phyloP scores from a whole-genome alignment of 805 yeast genomes.

The Suhomyces sp. region DNA sequence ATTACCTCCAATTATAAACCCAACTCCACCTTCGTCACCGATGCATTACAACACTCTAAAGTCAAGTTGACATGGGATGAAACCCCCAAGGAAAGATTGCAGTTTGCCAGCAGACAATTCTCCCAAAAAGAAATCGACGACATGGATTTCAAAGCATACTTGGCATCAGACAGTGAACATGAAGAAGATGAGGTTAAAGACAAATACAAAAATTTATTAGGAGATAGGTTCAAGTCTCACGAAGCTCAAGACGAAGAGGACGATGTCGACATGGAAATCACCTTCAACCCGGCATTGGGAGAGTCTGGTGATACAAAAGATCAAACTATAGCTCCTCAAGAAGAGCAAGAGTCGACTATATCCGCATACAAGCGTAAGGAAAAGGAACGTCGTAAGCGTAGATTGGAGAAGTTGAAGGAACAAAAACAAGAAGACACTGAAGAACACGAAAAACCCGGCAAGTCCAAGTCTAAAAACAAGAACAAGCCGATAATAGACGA shows the following conservation, averaged over 20 bases:
- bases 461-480: constrained; percentile 3
- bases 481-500: constrained; percentile 13
- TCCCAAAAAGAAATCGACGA: constrained; percentile 85
- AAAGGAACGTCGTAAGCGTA: constrained; percentile 83
- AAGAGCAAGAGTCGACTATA: constrained; percentile 52
- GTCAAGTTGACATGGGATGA: constrained; percentile 98
- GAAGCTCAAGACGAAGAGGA: constrained; percentile 34
- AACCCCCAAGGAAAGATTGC: constrained; percentile 85
- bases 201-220: constrained; percentile 61
- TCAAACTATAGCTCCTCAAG: constrained; percentile 25
- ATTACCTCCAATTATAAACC: constrained; percentile 83
- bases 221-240: constrained; percentile 35
- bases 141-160: constrained; percentile 88
- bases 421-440: constrained; percentile 49
- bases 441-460: constrained; percentile 17
- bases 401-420: constrained; percentile 74
- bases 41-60: constrained; percentile 93
- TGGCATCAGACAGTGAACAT: constrained; percentile 74
- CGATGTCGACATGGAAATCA: constrained; percentile 90
- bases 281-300: constrained; percentile 85
- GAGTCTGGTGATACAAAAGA: constrained; percentile 25
- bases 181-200: constrained; percentile 46
- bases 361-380: constrained; percentile 82
- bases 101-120: constrained; percentile 75
- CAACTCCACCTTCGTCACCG: constrained; percentile 72